These are phyloP conservation scores for Blastosporella zonata DNA, from an alignment of 1,284 basidiomycete genomes.

Conservation along the genomic window DNA sequence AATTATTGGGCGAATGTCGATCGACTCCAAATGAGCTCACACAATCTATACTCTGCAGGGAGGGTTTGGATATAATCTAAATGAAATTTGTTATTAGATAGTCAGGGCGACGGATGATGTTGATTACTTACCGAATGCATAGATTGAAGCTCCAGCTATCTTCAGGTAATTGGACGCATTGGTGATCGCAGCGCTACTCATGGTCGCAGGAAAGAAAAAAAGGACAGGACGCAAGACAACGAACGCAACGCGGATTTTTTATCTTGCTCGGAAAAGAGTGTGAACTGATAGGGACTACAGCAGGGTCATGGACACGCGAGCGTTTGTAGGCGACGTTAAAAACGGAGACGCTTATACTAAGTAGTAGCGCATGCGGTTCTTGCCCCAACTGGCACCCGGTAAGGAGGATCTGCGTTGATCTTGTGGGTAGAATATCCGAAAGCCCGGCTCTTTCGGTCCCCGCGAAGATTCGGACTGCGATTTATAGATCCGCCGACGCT, in stretches of 20 bases:
- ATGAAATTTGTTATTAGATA: neutral
- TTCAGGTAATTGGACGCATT: conserved; percentile 19
- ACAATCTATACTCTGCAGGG: conserved; percentile 19
- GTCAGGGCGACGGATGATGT: neutral
- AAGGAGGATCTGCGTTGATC: too few species aligned
- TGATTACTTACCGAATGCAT: conserved; percentile 17
- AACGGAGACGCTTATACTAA: too few species aligned
- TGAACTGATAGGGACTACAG: neutral
- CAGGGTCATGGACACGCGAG: neutral
- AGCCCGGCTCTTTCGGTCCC: too few species aligned
- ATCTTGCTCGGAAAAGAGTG: neutral
- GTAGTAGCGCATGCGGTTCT: too few species aligned
- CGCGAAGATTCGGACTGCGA: too few species aligned
- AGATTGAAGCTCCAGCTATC: conserved; percentile 20
- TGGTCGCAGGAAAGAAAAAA: conserved; percentile 1
- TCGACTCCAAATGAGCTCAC: conserved; percentile 4
- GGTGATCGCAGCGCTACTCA: conserved; percentile 9
- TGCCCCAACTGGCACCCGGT: too few species aligned
- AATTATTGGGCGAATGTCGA: neutral
- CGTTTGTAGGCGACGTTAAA: too few species aligned
- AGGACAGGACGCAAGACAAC: neutral
- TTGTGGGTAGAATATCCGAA: too few species aligned
- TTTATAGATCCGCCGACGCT: too few species aligned
- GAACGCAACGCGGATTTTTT: conserved; percentile 5
- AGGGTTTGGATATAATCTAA: conserved; percentile 21